Conservation (phyloP, 371 early-diverging fungal species). For the Sporodiniella umbellata region DNA sequence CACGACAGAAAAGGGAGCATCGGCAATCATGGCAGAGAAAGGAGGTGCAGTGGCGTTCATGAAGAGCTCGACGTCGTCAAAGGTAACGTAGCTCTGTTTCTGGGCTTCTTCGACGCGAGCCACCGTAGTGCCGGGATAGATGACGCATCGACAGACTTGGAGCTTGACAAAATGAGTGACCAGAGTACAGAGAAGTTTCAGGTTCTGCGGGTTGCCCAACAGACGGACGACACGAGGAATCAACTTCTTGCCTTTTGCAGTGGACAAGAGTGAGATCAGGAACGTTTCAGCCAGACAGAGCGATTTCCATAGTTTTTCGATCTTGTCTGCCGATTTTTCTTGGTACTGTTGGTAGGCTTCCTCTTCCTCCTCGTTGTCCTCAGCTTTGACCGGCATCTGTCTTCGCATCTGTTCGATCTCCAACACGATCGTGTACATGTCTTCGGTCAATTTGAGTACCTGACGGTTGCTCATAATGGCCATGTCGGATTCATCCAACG, state of each 20-base stretch:
- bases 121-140: conserved; percentile 47
- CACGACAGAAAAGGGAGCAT: conserved; percentile 78
- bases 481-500: background rate
- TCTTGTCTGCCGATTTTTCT: conserved; percentile 48
- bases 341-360: conserved; percentile 41
- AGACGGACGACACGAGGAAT: conserved; percentile 83
- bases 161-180: conserved; percentile 81
- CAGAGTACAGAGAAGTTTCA: conserved; percentile 73
- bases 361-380: conserved; percentile 46
- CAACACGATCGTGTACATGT: conserved; percentile 71
- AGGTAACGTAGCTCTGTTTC: conserved; percentile 34
- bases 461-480: conserved; percentile 47
- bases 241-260: conserved; percentile 83
- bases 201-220: conserved; percentile 71
- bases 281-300: conserved; percentile 25
- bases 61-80: conserved; percentile 77
- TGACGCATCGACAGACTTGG: conserved; percentile 76
- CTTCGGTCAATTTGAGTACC: conserved; percentile 74
- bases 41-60: conserved; percentile 82
- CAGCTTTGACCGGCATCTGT: conserved; percentile 49
- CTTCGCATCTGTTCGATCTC: conserved; percentile 81
- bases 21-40: conserved; percentile 73
- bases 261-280: conserved; percentile 64
- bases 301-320: conserved; percentile 62
- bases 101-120: conserved; percentile 50